These are phyloP conservation scores for Leishmania tarentolae DNA, from an alignment of 208 protist genomes.

Conservation along the genomic window DNA sequence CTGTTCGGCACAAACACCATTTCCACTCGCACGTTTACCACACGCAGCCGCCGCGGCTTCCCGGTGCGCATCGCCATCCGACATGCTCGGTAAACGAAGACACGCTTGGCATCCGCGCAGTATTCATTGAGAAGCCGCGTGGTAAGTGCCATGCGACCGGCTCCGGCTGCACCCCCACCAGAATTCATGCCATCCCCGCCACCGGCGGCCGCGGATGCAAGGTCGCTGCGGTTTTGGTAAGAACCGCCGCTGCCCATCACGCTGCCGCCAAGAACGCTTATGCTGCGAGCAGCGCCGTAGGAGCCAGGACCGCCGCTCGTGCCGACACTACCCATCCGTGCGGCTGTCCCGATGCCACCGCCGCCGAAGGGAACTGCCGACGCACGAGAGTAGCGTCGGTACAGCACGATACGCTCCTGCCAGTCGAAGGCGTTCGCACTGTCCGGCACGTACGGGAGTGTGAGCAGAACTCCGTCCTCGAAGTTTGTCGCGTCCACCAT, in stretches of 20 bases:
- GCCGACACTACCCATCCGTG: not conserved
- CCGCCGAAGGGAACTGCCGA: not conserved
- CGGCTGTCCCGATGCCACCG: not conserved
- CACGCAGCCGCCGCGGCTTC: slow-evolving; percentile 44
- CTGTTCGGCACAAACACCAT: slow-evolving; percentile 83
- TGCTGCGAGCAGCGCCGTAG: not conserved
- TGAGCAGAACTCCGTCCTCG: slow-evolving; percentile 78
- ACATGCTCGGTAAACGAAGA: slow-evolving; percentile 71
- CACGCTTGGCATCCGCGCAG: slow-evolving; percentile 77
- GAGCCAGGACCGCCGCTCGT: not conserved
- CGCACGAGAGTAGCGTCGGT: slow-evolving; percentile 63
- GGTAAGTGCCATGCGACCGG: slow-evolving; percentile 35
- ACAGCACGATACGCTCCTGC: slow-evolving; percentile 72
- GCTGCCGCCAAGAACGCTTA: not conserved
- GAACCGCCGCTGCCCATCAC: not conserved
- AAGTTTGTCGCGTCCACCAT: slow-evolving; percentile 60
- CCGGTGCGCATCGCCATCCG: slow-evolving; percentile 62
- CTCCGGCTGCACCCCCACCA: slow-evolving; percentile 6
- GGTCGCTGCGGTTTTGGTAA: not conserved
- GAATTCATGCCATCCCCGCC: slow-evolving; percentile 7
- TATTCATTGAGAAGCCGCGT: slow-evolving; percentile 73
- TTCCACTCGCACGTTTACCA: slow-evolving; percentile 62
- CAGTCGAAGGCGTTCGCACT: slow-evolving; percentile 59
- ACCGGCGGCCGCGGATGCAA: not conserved
- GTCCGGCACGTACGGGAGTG: slow-evolving; percentile 82